Evolutionary conservation across 2,329 filamentous ascomycete genomes (phyloP), one percentile per base, ranked within the genome.

Genomic region (Aureobasidium sp.): DNA sequence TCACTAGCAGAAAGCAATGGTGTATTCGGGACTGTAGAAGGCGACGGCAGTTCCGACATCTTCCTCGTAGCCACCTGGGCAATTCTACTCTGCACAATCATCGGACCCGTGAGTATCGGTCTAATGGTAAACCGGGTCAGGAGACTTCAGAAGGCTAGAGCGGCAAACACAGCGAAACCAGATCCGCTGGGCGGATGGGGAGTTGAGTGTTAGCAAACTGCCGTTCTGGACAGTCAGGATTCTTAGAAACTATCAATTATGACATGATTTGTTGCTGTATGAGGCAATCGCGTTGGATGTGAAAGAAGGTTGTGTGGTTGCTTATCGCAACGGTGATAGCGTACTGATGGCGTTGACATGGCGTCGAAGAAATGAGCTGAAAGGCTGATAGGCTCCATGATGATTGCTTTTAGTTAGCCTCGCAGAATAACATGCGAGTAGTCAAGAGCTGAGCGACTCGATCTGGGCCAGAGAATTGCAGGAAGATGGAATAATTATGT

Each of bases 1-100:
- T 84, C 86, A 0, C 72, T 91, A 0, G 87, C 87, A 0, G 80
- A 89, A 67, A 79, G 74, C 5, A 74, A 76, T 15, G 78, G 79
- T 0, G 75, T 82, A 12, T 82, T 82, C 63, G 70, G 71, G 1
- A 57, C 27, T 33, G 56, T 31, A 14, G 33, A 50, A 22, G 57
- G 37, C 9, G 42, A 63, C 31, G 50, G 62, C 2, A 70, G 71
- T 17, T 76, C 78, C 0, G 77, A 81, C 39, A 75, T 81, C 0
- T 84, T 82, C 63, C 70, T 84, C 3, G 74, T 82, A 0, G 78
- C 80, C 1, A 81, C 80, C 0, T 84, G 81, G 82, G 81, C 80
- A 2, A 82, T 84, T 14, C 74, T 83, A 1, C 70, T 85, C 1
- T 83, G 81, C 66, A 84, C 82, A 0, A 72, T 83, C n/a, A 64